Conservation (phyloP, 768 basidiomycete genomes). For the Exsudoporus frostii region DNA sequence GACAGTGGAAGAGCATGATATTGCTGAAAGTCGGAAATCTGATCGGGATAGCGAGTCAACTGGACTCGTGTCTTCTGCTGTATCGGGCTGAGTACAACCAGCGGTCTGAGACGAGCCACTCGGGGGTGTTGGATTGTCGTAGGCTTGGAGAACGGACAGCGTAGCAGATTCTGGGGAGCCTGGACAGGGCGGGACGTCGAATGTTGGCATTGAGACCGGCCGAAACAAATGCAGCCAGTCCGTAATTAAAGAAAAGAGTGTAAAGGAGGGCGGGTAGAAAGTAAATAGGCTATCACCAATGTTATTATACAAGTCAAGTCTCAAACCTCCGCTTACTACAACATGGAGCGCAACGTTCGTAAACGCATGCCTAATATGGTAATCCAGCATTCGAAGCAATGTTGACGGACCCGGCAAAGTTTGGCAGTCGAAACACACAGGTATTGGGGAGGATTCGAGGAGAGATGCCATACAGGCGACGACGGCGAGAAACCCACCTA, state of each 20-base stretch:
- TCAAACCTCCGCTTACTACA: slow-evolving; percentile 18
- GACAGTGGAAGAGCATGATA: slow-evolving; percentile 22
- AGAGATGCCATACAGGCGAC: neutral
- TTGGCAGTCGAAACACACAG: neutral
- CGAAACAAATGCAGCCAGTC: slow-evolving; percentile 1
- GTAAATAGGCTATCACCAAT: slow-evolving; percentile 9
- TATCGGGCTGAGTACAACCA: neutral
- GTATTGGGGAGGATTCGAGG: neutral
- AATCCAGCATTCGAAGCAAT: slow-evolving; percentile 2
- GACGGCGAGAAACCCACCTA: too few relatives aligned
- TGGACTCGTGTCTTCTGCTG: slow-evolving; percentile 4
- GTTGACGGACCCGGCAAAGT: neutral
- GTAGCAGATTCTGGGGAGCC: slow-evolving; percentile 30
- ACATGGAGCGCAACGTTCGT: slow-evolving; percentile 27
- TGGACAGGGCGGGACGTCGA: slow-evolving; percentile 6
- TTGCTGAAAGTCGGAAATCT: slow-evolving; percentile 23
- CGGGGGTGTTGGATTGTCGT: slow-evolving; percentile 11
- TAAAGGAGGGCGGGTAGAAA: slow-evolving; percentile 17
- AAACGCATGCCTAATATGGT: slow-evolving; percentile 29
- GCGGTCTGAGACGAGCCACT: neutral
- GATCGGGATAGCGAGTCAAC: slow-evolving; percentile 16
- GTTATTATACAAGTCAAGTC: neutral
- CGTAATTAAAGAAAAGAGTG: slow-evolving; percentile 1
- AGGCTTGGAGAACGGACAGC: slow-evolving; percentile 26
- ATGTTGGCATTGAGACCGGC: slow-evolving; percentile 11